Evolutionary conservation across 2,329 filamentous ascomycete genomes (phyloP), one percentile per base, ranked within the genome.

Genomic region (Pseudocercospora pini-densiflorae): DNA sequence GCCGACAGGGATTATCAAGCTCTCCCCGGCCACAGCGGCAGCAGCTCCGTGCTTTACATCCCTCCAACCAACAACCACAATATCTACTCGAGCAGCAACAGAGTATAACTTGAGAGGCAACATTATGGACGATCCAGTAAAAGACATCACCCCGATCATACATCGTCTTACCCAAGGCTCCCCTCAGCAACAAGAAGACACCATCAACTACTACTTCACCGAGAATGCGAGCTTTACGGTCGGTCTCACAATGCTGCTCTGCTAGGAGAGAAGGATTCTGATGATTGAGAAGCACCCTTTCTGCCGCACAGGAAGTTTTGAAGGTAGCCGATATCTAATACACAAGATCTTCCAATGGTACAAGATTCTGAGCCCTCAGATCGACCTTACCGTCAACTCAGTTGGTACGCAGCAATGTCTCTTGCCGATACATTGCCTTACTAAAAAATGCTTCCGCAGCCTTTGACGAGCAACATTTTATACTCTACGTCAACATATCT

Each of bases 321-420:
- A 80, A 10, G 87, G 89, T 69, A 94, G 91, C 9, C 85, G 92
- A 51, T 88, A 84, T 79, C 76, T 92, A 5, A 84, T 96, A 19
- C 81, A 86, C 57, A 84, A 85, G 71, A 89, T 97, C 64, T 96
- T 92, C 75, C 87, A 88, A 47, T 94, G 91, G 91, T 94, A 85
- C 71, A 89, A 65, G 75, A 90, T 94, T 70, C 83, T 97, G 75
- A 92, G 89, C 68, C 93, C 93, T 0, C 81, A 83, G 19, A 91
- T 95, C 70, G 84, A 89, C 51, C 80, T 94, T 12, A 80, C 85
- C 1, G 83, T 97, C 19, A 86, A 92, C 61, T 84, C 82, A 31
- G 79, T 89, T 19, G 86, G 86, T 87, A 69, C 27, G 66, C 61
- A 23, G 14, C 43, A 27, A 47, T 63, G 16, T 43, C 66, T 45